Conservation (phyloP, 768 basidiomycete species). For the Leccinellum rugosiceps region DNA sequence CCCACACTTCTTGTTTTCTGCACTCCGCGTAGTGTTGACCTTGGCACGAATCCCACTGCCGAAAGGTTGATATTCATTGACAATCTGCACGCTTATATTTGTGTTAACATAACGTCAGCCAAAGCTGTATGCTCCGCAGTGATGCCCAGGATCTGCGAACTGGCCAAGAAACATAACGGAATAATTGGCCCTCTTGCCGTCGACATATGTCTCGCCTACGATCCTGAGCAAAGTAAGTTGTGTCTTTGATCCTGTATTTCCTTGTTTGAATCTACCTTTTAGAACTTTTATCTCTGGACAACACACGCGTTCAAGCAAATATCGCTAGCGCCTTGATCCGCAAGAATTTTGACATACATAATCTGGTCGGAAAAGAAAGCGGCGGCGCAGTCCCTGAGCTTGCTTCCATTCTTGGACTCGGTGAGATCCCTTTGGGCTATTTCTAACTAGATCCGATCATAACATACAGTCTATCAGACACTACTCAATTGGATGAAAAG, state of each 20-base stretch:
- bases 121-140: neutral
- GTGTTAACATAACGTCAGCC: neutral
- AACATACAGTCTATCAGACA: neutral
- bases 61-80: neutral
- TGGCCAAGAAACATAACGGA: neutral
- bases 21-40: neutral
- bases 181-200: constrained; percentile 2
- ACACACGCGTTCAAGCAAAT: neutral
- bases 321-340: neutral
- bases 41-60: neutral
- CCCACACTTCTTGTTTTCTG: neutral
- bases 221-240: neutral
- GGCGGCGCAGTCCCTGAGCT: neutral
- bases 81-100: neutral
- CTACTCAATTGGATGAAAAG: neutral
- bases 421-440: neutral
- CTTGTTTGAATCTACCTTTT: neutral
- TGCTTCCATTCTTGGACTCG: neutral
- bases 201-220: neutral
- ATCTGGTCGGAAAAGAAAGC: neutral
- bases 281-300: neutral
- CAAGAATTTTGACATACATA: neutral
- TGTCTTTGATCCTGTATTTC: neutral
- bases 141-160: constrained; percentile 6
- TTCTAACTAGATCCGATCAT: neutral